Base-by-base conservation (phyloP, 2,329 filamentous ascomycete genomes). In the Septoria linicola region DNA sequence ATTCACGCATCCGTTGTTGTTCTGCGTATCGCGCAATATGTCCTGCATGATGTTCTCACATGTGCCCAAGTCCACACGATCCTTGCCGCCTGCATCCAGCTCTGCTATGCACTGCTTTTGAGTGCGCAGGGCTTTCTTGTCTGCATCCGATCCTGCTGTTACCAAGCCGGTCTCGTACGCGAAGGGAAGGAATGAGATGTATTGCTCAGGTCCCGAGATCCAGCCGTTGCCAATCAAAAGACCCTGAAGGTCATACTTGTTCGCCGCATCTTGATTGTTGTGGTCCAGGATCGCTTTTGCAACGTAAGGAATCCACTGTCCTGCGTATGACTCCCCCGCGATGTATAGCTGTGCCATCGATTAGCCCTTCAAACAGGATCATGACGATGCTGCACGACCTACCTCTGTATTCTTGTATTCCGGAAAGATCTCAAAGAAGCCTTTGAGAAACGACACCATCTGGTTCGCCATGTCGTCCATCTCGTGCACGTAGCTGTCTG, bases 221-320 rank as follows among this genome's bases (percentile, higher is more conserved):
- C 95, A 99, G 32, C 92, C 93, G 68, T 99, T 99, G 48, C 95
- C 95, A 55, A 99, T 97, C 30, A 99, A 70, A 16, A 99, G 75
- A 7, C 92, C 93, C 59, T 85, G 80, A 21, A 99, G 73, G 43
- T 86, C 85, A 93, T 92, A 99, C 20, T 73, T 68, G 47, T 73
- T 71, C 4, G 72, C 58, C 3, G 61, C 59, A 2, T 69, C 63
- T n/a, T 62, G 61, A 27, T 87, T 85, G 74, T 99, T 99, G 54
- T 89, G 88, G 41, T 90, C 84, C 51, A 96, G 77, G 49, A 99
- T 95, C 16, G 87, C 87, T 65, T 85, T 85, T n/a, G 91, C 88
- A 59, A 99, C 93, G 69, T 99, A 96, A 1, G 93, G 93, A 55
- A 99, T 97, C 72, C 97, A 86, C 68, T 97, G 93, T 37, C 93